Evolutionary conservation across 1,284 basidiomycete species (phyloP).

Genomic region (Microbotryum scabiosae): DNA sequence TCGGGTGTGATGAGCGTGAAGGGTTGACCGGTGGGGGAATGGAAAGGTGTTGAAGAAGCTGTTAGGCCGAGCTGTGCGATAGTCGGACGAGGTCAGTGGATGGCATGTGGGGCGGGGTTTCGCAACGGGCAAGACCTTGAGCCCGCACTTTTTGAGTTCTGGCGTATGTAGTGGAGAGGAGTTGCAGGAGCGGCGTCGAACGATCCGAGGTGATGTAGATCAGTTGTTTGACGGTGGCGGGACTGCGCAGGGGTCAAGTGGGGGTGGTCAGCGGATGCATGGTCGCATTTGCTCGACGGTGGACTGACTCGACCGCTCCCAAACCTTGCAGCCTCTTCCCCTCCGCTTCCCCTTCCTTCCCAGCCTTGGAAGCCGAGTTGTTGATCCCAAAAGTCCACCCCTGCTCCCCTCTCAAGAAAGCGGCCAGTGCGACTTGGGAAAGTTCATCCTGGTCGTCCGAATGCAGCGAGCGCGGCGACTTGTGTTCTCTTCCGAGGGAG

Average conservation of each 20-base stretch:
- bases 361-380: too few relatives aligned
- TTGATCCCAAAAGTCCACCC: conserved; percentile 23
- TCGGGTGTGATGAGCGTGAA: conserved; percentile 18
- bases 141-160: conserved; percentile 1
- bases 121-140: too few relatives aligned
- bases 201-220: conserved; percentile 26
- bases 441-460: background rate
- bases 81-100: background rate
- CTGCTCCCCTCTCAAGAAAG: conserved; percentile 20
- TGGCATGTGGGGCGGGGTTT: too few relatives aligned
- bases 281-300: too few relatives aligned
- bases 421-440: conserved; percentile 12
- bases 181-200: conserved; percentile 16
- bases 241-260: background rate
- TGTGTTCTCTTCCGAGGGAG: conserved; percentile 20
- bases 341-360: background rate
- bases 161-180: conserved; percentile 7
- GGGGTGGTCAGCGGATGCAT: too few relatives aligned
- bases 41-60: conserved; percentile 27
- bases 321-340: conserved; percentile 5
- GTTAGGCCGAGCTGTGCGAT: conserved; percentile 15
- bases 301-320: conserved; percentile 10
- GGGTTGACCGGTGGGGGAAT: conserved; percentile 5
- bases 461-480: conserved; percentile 1
- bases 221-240: conserved; percentile 12